These are phyloP conservation scores for Phtheirospermum japonicum DNA, from an alignment of 257 asterid genomes.

Conservation along the genomic window DNA sequence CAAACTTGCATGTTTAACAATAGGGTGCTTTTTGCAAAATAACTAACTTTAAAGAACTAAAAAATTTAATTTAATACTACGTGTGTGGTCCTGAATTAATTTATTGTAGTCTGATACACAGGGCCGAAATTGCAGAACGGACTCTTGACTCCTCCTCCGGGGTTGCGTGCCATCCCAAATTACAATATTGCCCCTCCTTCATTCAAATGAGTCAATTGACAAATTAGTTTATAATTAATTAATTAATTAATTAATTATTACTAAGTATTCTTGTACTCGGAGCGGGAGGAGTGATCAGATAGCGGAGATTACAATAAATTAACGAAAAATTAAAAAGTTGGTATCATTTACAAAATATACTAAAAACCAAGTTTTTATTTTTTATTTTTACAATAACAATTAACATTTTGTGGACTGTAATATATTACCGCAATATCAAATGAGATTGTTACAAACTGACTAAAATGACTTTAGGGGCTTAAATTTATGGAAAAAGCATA, in stretches of 20 bases:
- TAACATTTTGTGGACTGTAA: too few species aligned
- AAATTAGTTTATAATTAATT: background rate
- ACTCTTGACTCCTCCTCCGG: background rate
- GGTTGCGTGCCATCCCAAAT: background rate
- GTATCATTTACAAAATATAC: background rate
- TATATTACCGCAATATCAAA: too few species aligned
- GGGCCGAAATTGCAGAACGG: background rate
- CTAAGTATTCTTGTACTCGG: too few species aligned
- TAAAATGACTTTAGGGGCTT: too few species aligned
- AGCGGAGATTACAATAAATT: too few species aligned
- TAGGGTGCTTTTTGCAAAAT: conserved; percentile 12
- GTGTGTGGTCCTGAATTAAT: background rate
- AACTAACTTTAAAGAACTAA: background rate
- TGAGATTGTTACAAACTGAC: too few species aligned
- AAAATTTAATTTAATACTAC: background rate
- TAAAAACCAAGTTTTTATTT: too few species aligned
- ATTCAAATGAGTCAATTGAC: background rate
- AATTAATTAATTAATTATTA: too few species aligned
- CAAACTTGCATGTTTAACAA: background rate
- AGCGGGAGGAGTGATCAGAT: too few species aligned
- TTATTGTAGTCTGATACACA: background rate
- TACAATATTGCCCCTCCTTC: background rate
- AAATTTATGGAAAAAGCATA: too few species aligned
- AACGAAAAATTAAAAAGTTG: too few species aligned
- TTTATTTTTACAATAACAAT: too few species aligned